Base-by-base conservation (phyloP, 768 basidiomycete genomes). In the Boletus reticulatus region DNA sequence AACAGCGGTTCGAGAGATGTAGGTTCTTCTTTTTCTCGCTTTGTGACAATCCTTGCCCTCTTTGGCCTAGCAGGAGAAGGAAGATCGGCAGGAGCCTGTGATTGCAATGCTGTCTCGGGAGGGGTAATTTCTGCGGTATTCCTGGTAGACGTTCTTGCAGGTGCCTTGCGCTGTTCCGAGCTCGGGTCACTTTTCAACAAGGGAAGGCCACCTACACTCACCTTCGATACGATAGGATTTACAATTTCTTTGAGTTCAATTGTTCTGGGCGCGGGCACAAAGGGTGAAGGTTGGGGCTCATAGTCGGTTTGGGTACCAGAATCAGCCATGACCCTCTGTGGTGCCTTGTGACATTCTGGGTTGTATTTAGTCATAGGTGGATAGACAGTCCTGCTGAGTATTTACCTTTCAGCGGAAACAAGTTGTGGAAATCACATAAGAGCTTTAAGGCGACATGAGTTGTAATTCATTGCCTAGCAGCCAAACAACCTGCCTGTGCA, bases 401-500 rank as follows among this genome's bases (percentile, higher is more conserved):
- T 24, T 53, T 50, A 50, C 61, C 44, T 57, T 55, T 61, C 52
- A 62, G 16, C 46, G 59, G 45, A 53, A 62, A 42, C 32, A 56
- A 48, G 19, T 63, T 55, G 48, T 66, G 74, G 45, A 80, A 64
- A 56, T 69, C 73, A 58, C 74, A 80, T 17, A 80, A 59, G 57
- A 78, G 63, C 78, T 80, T 55, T n/a, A 31, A 46, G 31, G 12
- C 13, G 36, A 36, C 37, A 37, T 70, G 10, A 64, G 60, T 43
- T n/a, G 53, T 17, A 49, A 24, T 48, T 49, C 6, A 57, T 59
- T 11, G 50, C 13, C 50, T 57, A 34, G 12, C 20, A 22, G 43
- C 46, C 29, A 27, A 47, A 50, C 24, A 39, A 48, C 75, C 61
- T 67, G 81, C 88, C 77, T 87, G 78, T 36, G 87, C 88, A 11